Base-by-base conservation (phyloP, 2,329 filamentous ascomycete species). In the Pseudogymnoascus sp. region DNA sequence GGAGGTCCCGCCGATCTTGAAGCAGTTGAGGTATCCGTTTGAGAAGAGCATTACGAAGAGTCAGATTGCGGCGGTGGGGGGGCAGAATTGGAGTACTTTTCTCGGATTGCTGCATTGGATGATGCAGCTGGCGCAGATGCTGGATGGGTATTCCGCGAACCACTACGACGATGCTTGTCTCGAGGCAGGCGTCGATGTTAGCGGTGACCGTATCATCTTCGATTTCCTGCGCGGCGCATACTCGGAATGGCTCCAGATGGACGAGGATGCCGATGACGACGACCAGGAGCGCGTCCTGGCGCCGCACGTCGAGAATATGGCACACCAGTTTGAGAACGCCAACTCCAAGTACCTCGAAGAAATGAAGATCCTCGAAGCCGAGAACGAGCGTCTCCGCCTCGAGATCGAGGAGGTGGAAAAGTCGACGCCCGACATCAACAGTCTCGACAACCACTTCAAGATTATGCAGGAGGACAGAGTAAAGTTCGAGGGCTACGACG, bases 31-130 rank as follows among this genome's bases (percentile, higher is more conserved):
- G 61, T 99, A 99, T 72, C 94, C 94, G 0, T 99, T 92, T 72
- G 92, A 96, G 71, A 91, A 92, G 75, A 92, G 88, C 71, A 97
- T 99, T 69, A 96, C 92, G 62, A 99, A 97, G 75, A 96, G 91
- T 60, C 92, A 96, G 72, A 91, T 99, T 63, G 86, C 91, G 0
- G 94, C 95, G 1, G 94, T 97, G 0, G 94, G 94, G 67, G 93
- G 92, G 2, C 92, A 96, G 75, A 97, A 97, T 72, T 99, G 94
- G 94, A 89, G 89, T 65, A 94, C 91, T 0, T 97, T 99, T 71
- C 79, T 99, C 11, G 94, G 92, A 0, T 79, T 99, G 73, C 80
- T 99, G 60, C 92, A 99, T 77, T 99, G 94, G 94, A 93, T 99
- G 86, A 96, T 99, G 93, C 92, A 97, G 75, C 80, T 99, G 60